Percentiles rank a stretch among this genome's conserved stretches.
Evolutionary conservation across 2,329 filamentous ascomycete species (phyloP).

Genomic region (Stagonosporopsis chrysanthemi): DNA sequence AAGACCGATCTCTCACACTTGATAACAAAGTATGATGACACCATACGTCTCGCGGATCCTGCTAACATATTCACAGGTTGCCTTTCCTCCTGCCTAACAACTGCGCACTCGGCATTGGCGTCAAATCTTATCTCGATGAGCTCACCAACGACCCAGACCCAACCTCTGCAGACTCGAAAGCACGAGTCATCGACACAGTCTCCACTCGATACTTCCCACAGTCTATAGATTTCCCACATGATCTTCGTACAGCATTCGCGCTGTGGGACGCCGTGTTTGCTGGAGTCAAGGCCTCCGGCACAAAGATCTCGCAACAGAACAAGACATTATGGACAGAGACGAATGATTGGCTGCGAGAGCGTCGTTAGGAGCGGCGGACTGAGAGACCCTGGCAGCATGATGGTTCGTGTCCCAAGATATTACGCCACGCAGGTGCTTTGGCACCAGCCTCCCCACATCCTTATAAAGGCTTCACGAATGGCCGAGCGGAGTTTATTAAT

Average conservation of each 20-base stretch:
- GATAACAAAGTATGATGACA: constrained; percentile 69
- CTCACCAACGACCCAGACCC: constrained; percentile 63
- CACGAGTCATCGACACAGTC: constrained; percentile 60
- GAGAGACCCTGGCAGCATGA: not conserved
- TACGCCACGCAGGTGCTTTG: constrained; percentile 1
- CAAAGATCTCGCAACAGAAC: constrained; percentile 52
- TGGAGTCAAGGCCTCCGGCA: constrained; percentile 63
- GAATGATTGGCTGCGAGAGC: constrained; percentile 63
- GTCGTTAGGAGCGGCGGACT: constrained; percentile 31
- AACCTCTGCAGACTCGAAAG: constrained; percentile 58
- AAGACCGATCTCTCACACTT: constrained; percentile 67
- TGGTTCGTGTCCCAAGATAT: not conserved
- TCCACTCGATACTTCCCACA: constrained; percentile 67
- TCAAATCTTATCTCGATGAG: constrained; percentile 81
- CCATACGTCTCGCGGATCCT: constrained; percentile 31
- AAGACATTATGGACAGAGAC: constrained; percentile 65
- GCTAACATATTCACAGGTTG: constrained; percentile 50
- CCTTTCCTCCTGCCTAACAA: constrained; percentile 76
- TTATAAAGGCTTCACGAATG: constrained; percentile 1
- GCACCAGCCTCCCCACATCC: not conserved
- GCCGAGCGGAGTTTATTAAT: not conserved
- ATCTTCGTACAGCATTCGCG: constrained; percentile 66
- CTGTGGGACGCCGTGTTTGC: constrained; percentile 71
- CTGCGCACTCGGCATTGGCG: constrained; percentile 77
- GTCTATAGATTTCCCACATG: constrained; percentile 63